Evolutionary conservation across 805 yeast genomes (phyloP), one percentile per base, ranked within the genome.

Genomic region (Kodamaea jinghongensis): DNA sequence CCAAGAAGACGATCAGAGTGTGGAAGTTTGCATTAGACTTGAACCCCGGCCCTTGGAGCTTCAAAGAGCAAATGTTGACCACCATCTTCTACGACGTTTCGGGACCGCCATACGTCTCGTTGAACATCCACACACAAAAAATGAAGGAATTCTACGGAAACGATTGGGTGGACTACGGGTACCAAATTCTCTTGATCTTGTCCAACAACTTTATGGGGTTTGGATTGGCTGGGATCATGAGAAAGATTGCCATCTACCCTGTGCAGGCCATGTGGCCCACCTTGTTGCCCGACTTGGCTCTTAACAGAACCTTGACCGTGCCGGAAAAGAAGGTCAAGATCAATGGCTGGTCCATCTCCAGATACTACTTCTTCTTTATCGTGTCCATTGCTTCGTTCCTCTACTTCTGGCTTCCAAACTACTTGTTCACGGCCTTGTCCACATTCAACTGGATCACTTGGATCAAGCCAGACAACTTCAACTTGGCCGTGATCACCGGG

Each of bases 11-110:
- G 13, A 37, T 52, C 38, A 45, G 34, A 29, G 45, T 54, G 28
- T 48, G 48, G 79, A 35, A 59, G 50, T 17, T 61, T 67, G 45
- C 50, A 59, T 43, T 63, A 68, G 50, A 46, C 8, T 55, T 79
- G 38, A 78, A 78, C 54, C 83, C 82, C 2, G 83, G 86, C 10
- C 81, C 83, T 11, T 82, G 84, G 82, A 62, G 68, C 23, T 66
- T 58, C 47, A 81, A 81, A 52, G 86, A 81, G 50, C 86, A 81
- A 55, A 78, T 79, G 80, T 67, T 82, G 42, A 66, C 82, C 2
- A 76, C 86, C 6, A 51, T 70, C 20, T 62, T 64, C 51, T 63
- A 53, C 48, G 56, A 65, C 31, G 64, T 66, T 17, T 62, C 67
- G 28, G 51, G 54, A 26, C 49, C 51, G 39, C 47, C 54, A 34